phyloP scores from a whole-genome alignment of 108 stramenopile species.

The Fragilaria radians region DNA sequence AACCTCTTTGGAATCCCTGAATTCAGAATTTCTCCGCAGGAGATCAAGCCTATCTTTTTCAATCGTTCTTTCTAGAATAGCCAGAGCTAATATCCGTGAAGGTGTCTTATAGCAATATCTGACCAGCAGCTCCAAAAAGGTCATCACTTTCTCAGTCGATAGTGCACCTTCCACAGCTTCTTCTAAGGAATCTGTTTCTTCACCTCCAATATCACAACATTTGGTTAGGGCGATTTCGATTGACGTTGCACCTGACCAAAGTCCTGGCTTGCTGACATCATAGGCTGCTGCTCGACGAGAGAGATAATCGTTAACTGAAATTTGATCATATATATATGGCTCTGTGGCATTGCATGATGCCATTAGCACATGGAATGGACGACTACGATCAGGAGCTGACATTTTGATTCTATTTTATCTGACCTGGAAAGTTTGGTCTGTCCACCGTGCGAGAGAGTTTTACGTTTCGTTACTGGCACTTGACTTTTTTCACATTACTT shows the following conservation, averaged over 20 bases:
- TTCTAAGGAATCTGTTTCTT: constrained; percentile 9
- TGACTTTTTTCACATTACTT: no score
- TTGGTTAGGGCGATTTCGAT: constrained; percentile 25
- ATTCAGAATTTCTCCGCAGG: background rate
- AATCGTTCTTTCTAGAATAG: constrained; percentile 45
- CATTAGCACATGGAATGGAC: constrained; percentile 17
- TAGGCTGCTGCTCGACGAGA: constrained; percentile 6
- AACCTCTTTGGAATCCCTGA: background rate
- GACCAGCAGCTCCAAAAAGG: constrained; percentile 34
- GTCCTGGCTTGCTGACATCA: background rate
- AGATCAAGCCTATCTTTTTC: constrained; percentile 1
- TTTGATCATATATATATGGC: constrained; percentile 3
- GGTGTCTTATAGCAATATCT: constrained; percentile 29
- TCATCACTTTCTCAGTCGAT: background rate
- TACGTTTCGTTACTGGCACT: no score
- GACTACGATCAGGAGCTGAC: background rate
- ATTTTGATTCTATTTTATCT: no score
- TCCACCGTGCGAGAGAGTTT: no score
- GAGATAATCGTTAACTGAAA: constrained; percentile 17
- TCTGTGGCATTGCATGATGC: background rate
- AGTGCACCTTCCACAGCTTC: constrained; percentile 10
- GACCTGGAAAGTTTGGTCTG: no score
- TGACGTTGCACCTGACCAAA: constrained; percentile 22
- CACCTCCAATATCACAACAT: constrained; percentile 35
- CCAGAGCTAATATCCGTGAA: constrained; percentile 24